These are phyloP conservation scores for Penstemon davidsonii DNA, from an alignment of 257 asterid species.

Conservation along the genomic window DNA sequence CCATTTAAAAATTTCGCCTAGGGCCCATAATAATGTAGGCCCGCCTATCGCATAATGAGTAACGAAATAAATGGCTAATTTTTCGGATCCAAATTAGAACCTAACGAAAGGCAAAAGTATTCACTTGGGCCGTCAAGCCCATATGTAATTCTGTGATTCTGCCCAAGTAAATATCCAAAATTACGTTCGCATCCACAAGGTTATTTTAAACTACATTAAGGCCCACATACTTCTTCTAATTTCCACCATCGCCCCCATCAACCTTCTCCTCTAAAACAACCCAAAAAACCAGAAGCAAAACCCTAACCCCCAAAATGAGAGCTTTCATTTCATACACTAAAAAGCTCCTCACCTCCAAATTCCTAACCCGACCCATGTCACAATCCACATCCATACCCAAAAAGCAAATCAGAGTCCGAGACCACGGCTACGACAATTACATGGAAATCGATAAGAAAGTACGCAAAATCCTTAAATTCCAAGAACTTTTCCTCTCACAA, in stretches of 20 bases:
- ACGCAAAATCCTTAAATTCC: conserved; percentile 73
- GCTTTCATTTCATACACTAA: conserved; percentile 27
- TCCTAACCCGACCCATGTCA: conserved; percentile 48
- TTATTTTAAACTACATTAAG: background rate
- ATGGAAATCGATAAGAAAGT: conserved; percentile 84
- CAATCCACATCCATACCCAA: conserved; percentile 83
- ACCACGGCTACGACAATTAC: conserved; percentile 76
- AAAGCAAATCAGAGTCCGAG: conserved; percentile 73
- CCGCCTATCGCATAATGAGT: too few relatives aligned
- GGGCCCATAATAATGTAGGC: too few relatives aligned
- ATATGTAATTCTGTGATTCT: too few relatives aligned
- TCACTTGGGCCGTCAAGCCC: too few relatives aligned
- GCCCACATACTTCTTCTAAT: conserved; percentile 6
- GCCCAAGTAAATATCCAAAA: too few relatives aligned
- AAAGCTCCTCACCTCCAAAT: conserved; percentile 27
- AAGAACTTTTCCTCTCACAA: conserved; percentile 62
- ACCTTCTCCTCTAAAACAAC: conserved; percentile 2
- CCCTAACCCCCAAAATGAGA: conserved; percentile 36
- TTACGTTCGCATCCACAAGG: too few relatives aligned
- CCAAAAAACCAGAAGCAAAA: conserved; percentile 6
- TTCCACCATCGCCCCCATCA: conserved; percentile 11
- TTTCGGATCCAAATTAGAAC: too few relatives aligned
- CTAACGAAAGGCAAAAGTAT: too few relatives aligned
- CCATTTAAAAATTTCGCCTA: too few relatives aligned
- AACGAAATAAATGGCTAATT: too few relatives aligned